Percentiles rank a stretch among this genome's conserved stretches.
These are phyloP conservation scores for Usnea hakonensis DNA, from an alignment of 495 filamentous ascomycete genomes.

Conservation along the genomic window DNA sequence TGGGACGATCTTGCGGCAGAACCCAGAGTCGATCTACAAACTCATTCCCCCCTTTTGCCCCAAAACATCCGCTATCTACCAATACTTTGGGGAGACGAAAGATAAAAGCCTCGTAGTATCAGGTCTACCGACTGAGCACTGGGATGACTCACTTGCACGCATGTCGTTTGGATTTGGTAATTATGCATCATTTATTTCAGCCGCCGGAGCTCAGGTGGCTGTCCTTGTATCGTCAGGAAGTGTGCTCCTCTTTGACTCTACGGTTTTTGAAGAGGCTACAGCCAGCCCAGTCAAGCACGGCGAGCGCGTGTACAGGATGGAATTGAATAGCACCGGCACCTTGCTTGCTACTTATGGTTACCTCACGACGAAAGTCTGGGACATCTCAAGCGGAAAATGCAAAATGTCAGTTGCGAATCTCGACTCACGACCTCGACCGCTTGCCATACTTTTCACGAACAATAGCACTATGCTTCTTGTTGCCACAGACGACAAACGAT, in stretches of 20 bases:
- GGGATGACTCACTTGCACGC: constrained; percentile 27
- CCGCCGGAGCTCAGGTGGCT: constrained; percentile 15
- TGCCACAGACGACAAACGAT: constrained; percentile 19
- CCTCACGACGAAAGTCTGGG: constrained; percentile 22
- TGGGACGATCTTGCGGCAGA: constrained; percentile 21
- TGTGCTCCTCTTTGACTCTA: constrained; percentile 20
- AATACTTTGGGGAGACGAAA: constrained; percentile 18
- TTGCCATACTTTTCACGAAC: constrained; percentile 19
- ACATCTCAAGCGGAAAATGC: constrained; percentile 19
- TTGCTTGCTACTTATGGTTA: constrained; percentile 23
- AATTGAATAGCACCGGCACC: constrained; percentile 14
- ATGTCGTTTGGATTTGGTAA: constrained; percentile 17
- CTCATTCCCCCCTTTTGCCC: constrained; percentile 36
- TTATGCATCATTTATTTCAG: constrained; percentile 13
- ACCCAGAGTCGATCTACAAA: constrained; percentile 32
- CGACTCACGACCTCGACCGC: constrained; percentile 20
- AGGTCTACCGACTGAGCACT: constrained; percentile 16
- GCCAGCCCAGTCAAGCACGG: constrained; percentile 19
- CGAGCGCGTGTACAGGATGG: constrained; percentile 21
- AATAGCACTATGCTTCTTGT: constrained; percentile 19
- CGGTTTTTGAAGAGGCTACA: constrained; percentile 18
- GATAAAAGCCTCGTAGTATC: constrained; percentile 11
- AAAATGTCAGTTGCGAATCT: constrained; percentile 15
- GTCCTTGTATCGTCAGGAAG: constrained; percentile 19
- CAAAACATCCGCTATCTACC: constrained; percentile 20